Percentiles rank a stretch among this genome's conserved stretches.
Evolutionary conservation across 495 filamentous ascomycete species (phyloP).

Genomic region (Penicillium antarcticum): DNA sequence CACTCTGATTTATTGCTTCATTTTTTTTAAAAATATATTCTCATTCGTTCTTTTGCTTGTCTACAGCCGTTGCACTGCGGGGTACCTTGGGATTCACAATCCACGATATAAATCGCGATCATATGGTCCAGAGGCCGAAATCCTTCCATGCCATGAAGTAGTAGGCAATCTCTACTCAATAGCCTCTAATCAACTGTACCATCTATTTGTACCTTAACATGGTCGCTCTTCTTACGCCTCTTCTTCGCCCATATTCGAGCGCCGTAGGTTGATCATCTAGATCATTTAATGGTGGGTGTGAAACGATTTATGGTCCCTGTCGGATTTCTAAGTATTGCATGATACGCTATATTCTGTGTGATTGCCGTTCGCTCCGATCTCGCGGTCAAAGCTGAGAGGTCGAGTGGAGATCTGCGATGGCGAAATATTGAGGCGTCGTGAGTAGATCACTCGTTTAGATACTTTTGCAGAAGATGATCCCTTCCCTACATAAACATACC

Average conservation of each 20-base stretch:
- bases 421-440: constrained; percentile 10
- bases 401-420: constrained; percentile 1
- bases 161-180: too few relatives aligned
- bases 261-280: too few relatives aligned
- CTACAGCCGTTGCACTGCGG: background rate
- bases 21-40: background rate
- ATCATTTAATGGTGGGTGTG: too few relatives aligned
- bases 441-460: background rate
- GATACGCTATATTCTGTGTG: background rate
- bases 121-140: too few relatives aligned
- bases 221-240: too few relatives aligned
- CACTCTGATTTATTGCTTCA: background rate
- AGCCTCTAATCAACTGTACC: too few relatives aligned
- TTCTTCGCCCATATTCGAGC: too few relatives aligned
- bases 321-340: background rate
- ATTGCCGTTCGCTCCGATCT: constrained; percentile 11
- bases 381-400: background rate
- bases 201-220: too few relatives aligned
- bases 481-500: too few relatives aligned
- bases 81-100: constrained; percentile 13
- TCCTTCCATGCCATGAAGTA: too few relatives aligned
- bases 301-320: too few relatives aligned
- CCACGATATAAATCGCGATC: constrained; percentile 5
- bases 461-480: too few relatives aligned
- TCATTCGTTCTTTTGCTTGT: background rate